Conservation (phyloP, 176 grass and related monocot species). For the Ananas comosus region DNA sequence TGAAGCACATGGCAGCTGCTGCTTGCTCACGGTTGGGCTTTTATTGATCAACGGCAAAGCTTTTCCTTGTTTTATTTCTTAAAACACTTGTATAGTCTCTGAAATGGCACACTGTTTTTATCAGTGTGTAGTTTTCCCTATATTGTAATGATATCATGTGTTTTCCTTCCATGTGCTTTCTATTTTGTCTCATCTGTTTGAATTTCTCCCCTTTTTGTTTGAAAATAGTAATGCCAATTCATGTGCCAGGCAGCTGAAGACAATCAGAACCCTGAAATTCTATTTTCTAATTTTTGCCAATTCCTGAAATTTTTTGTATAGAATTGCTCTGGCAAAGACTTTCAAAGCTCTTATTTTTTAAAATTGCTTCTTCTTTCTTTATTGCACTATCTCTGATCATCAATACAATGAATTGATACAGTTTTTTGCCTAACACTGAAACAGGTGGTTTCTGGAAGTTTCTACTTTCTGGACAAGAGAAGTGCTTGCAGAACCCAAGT, state of each 20-base stretch:
- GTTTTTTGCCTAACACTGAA: too few species aligned
- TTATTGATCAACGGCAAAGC: not conserved
- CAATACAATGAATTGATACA: not conserved
- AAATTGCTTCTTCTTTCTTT: not conserved
- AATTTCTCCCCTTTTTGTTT: not conserved
- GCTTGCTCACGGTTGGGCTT: not conserved
- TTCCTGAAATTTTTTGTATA: not conserved
- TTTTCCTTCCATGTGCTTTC: not conserved
- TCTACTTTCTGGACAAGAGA: not conserved
- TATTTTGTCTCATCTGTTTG: not conserved
- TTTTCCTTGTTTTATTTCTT: not conserved
- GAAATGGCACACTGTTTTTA: not conserved
- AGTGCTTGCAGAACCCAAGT: not conserved
- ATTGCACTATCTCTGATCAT: not conserved
- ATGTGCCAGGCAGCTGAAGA: not conserved
- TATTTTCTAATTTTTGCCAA: not conserved
- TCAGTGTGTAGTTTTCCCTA: not conserved
- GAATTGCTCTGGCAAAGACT: not conserved
- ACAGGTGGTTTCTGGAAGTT: not conserved
- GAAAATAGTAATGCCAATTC: not conserved
- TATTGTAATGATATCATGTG: not conserved
- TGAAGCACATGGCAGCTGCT: not conserved
- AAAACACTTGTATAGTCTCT: not conserved
- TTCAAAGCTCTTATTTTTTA: not conserved
- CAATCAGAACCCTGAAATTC: not conserved